Evolutionary conservation across 2,329 filamentous ascomycete species (phyloP), one percentile per base, ranked within the genome.

Genomic region (Ceratocystis albifundus): DNA sequence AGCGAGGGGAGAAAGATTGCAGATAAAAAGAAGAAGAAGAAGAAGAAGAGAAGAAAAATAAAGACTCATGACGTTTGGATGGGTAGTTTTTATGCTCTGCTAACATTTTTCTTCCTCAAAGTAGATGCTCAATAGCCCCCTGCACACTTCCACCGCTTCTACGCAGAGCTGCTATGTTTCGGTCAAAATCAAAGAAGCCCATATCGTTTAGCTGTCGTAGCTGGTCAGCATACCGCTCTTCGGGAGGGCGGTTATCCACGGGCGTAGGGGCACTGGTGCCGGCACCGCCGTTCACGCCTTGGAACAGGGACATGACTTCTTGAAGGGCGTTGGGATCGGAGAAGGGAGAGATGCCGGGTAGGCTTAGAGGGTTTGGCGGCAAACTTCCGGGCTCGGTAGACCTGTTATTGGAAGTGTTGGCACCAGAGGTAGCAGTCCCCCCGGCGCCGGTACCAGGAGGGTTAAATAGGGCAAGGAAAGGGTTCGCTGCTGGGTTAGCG

Each of bases 161-260:
- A 75, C 93, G 83, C 72, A 99, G 78, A 4, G 94, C 94, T 66
- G 88, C 86, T 41, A 99, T 85, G 71, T 99, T 99, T 71, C 89
- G 80, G 64, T 99, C 93, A 73, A 97, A 99, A 73, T 99, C 92
- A 74, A 86, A 96, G 77, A 99, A 99, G 2, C 94, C 94, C 94
- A 99, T 99, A 70, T 97, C 94, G 75, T 99, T 99, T 69, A 99
- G 78, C 77, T 97, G 91, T 68, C 90, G 82, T 62, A 99, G 80
- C 76, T 99, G 93, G 41, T 89, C 86, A 2, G 89, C 91, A 72
- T 96, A 99, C 68, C 90, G 81, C 76, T 97, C 94, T 79, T 99
- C 94, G 0, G 94, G 93, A 3, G 94, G 92, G 69, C 93, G 83
- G 72, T 82, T 96, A 76, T 99, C 94, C 2, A 82, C 76, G 4